Evolutionary conservation across 1,284 basidiomycete species (phyloP).

Genomic region (Meira miltonrushii): DNA sequence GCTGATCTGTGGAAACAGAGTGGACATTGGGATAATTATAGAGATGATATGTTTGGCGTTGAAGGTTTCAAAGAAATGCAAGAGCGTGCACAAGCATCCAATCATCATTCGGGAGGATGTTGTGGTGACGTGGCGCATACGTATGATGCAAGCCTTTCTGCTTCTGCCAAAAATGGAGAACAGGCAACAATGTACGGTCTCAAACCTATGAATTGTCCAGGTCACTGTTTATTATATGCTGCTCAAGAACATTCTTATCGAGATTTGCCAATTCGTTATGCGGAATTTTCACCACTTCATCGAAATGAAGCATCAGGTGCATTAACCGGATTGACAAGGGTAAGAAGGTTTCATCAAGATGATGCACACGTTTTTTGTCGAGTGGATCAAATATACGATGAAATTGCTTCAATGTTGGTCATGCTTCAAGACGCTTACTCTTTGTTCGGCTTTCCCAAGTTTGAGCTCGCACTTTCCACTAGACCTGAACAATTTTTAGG

Average conservation of each 20-base stretch:
- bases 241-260: slow-evolving; percentile 88
- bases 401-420: slow-evolving; percentile 45
- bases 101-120: slow-evolving; percentile 1
- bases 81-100: slow-evolving; percentile 13
- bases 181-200: slow-evolving; percentile 57
- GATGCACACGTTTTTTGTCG: slow-evolving; percentile 97
- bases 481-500: slow-evolving; percentile 42
- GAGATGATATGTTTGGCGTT: slow-evolving; percentile 51
- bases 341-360: slow-evolving; percentile 92
- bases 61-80: slow-evolving; percentile 39
- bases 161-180: slow-evolving; percentile 17
- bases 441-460: slow-evolving; percentile 43
- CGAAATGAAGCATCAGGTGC: slow-evolving; percentile 95
- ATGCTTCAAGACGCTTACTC: slow-evolving; percentile 48
- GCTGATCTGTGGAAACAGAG: slow-evolving; percentile 43
- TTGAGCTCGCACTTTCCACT: slow-evolving; percentile 49
- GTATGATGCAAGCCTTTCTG: slow-evolving; percentile 15
- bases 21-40: slow-evolving; percentile 52
- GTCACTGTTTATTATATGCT: slow-evolving; percentile 94
- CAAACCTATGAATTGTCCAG: slow-evolving; percentile 99
- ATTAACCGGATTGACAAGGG: slow-evolving; percentile 85
- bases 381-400: slow-evolving; percentile 57
- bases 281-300: slow-evolving; percentile 97
- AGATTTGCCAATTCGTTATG: slow-evolving; percentile 93
- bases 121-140: background rate